Base-by-base conservation (phyloP, 208 protist species). In the Zelonia costaricensis region DNA sequence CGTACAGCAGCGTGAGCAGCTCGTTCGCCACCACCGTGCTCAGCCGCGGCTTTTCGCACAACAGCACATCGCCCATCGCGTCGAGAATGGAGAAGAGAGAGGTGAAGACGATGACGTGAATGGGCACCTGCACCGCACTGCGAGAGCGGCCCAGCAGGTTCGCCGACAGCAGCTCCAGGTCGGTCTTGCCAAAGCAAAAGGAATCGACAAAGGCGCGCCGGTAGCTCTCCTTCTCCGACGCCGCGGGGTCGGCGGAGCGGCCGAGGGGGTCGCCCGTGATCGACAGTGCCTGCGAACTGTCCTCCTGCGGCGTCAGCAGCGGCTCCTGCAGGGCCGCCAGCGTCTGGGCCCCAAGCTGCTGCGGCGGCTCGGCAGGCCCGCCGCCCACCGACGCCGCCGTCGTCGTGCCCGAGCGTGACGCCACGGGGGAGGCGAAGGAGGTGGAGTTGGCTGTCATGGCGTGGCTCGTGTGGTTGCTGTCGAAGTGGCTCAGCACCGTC, bases 21-120 rank as follows among this genome's bases (percentile, higher is more conserved):
- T 85, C 79, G 40, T 82, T 85, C 15, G 61, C 45, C 31, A 85
- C 75, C 31, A 81, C 69, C 13, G 79, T 55, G 64, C 69, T 85
- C 13, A 85, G 56, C 15, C 79, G 73, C 36, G 79, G 74, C 60
- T 72, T 33, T 42, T 74, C 70, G 59, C 74, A 79, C 69, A 85
- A 62, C 58, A 82, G 30, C 44, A 85, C 74, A 25, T 82, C 74
- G 5, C 69, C 62, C 39, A 75, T 46, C 27, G 66, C 75, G 2
- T 76, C 66, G 0, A 85, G 44, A 30, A 85, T 68, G 12, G 58
- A 57, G 35, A 82, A 85, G 42, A 85, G 55, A 2, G 74, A 76
- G 22, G 79, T 78, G 61, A 62, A 85, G 38, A 82, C 62, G 3
- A 85, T 69, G 10, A 82, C 79, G 57, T 81, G 74, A 2, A 85